phyloP scores from a whole-genome alignment of 1,284 basidiomycete species.

The Cryptococcus sp. region DNA sequence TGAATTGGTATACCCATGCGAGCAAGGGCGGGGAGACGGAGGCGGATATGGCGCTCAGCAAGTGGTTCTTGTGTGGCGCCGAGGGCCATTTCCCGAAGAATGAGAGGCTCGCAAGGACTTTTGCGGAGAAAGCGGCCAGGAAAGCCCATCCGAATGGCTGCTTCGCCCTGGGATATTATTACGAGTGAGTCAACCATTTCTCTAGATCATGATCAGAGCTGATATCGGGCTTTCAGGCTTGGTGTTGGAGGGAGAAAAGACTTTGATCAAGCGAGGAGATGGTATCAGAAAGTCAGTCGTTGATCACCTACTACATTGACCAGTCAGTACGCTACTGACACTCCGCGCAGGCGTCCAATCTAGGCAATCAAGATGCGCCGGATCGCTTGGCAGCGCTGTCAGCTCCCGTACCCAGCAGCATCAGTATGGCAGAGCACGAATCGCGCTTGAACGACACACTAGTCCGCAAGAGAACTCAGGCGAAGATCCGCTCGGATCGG shows the following conservation, averaged over 20 bases:
- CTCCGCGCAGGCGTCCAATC: constrained; percentile 64
- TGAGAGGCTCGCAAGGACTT: constrained; percentile 80
- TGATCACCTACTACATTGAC: no score
- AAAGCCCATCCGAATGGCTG: constrained; percentile 79
- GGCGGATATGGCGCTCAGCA: constrained; percentile 92
- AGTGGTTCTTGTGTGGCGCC: constrained; percentile 91
- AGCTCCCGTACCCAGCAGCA: constrained; percentile 60
- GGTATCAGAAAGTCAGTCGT: constrained; percentile 47
- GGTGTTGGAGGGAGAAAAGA: constrained; percentile 42
- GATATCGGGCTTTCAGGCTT: constrained; percentile 21
- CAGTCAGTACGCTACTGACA: not conserved
- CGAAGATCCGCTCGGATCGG: constrained; percentile 67
- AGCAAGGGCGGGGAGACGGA: constrained; percentile 83
- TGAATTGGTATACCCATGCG: constrained; percentile 86
- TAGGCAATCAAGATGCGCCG: constrained; percentile 77
- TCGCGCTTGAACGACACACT: constrained; percentile 74
- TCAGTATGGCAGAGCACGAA: constrained; percentile 80
- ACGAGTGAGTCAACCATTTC: constrained; percentile 32
- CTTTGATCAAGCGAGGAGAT: constrained; percentile 42
- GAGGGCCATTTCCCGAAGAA: constrained; percentile 83
- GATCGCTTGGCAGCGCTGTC: constrained; percentile 72
- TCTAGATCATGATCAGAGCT: not conserved
- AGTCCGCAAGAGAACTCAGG: constrained; percentile 78
- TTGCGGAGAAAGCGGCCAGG: constrained; percentile 86
- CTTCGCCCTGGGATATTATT: constrained; percentile 85